Evolutionary conservation across 1,284 basidiomycete species (phyloP), one percentile per base, ranked within the genome.

Genomic region (Boletus smithii): DNA sequence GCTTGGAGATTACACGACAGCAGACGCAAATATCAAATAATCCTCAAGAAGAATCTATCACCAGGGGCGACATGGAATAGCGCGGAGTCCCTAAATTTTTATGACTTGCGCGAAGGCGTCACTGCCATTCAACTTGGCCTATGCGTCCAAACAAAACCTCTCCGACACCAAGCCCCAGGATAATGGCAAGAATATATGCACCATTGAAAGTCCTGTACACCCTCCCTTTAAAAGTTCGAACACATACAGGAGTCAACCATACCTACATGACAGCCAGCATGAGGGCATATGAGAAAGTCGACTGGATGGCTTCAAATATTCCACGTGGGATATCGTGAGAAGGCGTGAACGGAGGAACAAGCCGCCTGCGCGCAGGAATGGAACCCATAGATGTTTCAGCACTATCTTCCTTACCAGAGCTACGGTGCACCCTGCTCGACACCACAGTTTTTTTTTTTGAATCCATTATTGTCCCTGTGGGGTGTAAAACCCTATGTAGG

Each of bases 201-300:
- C 74, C 83, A 54, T 88, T 80, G 63, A 83, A 88, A 5, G 85
- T 85, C 87, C 86, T 89, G 51, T 41, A 8, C 22, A 38, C 44
- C 32, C 42, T 46, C 45, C 39, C 53, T 53, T 46, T 37, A 35
- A 34, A 17, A 36, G 18, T 47, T 34, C 5, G 18, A 29, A 43
- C 39, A 20, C 35, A 3, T 24, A 20, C 27, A 37, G 31, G 23
- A 35, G 27, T 41, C 18, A 17, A 30, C 11, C 5, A 1, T 27
- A 61, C 83, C 65, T 67, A 86, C 87, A 89, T 89, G 59, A 85
- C 74, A 9, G 76, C 75, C 61, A 89, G 61, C 87, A 88, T 88
- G 45, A 88, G 72, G 8, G 69, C 54, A 53, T 83, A 88, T 35
- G 68, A 65, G 27, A 88, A 57, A 18, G 79, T 62, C 38, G 80